phyloP scores from a whole-genome alignment of 805 yeast species.

The Wickerhamiella nectarea region DNA sequence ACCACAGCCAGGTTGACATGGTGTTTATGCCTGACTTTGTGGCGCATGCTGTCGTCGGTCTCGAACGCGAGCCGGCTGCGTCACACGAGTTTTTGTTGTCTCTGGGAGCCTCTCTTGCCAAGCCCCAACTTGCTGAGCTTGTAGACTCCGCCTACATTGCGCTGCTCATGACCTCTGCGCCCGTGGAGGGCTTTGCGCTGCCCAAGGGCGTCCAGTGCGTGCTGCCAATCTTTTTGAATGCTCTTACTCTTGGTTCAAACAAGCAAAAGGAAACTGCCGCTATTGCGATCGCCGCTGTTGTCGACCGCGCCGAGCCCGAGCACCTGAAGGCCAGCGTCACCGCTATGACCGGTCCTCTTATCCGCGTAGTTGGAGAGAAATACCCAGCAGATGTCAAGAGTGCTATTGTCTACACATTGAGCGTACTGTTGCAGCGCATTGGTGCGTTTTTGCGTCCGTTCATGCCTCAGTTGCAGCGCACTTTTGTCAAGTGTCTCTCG shows the following conservation, averaged over 20 bases:
- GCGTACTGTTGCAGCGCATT: conserved; percentile 61
- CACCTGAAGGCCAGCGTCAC: conserved; percentile 76
- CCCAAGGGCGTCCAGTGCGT: conserved; percentile 77
- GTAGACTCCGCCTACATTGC: conserved; percentile 73
- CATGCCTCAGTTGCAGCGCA: conserved; percentile 93
- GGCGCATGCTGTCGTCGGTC: conserved; percentile 48
- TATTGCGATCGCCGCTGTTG: conserved; percentile 72
- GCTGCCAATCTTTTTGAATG: conserved; percentile 84
- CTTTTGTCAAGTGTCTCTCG: conserved; percentile 81
- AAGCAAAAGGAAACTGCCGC: conserved; percentile 81
- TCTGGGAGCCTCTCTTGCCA: conserved; percentile 56
- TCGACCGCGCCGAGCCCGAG: conserved; percentile 74
- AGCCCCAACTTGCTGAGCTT: conserved; percentile 61
- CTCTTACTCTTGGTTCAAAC: conserved; percentile 82
- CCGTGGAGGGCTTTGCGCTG: conserved; percentile 49
- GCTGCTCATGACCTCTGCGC: conserved; percentile 46
- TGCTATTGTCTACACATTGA: conserved; percentile 79
- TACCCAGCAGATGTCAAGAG: conserved; percentile 83
- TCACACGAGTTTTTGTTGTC: conserved; percentile 53
- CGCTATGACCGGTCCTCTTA: conserved; percentile 88
- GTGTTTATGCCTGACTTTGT: conserved; percentile 66
- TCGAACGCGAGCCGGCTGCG: conserved; percentile 56
- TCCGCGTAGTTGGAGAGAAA: conserved; percentile 95
- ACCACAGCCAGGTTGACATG: conserved; percentile 32
- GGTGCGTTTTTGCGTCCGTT: conserved; percentile 90